phyloP scores from a whole-genome alignment of 2,329 filamentous ascomycete genomes.

The Aspergillus costaricaensis region DNA sequence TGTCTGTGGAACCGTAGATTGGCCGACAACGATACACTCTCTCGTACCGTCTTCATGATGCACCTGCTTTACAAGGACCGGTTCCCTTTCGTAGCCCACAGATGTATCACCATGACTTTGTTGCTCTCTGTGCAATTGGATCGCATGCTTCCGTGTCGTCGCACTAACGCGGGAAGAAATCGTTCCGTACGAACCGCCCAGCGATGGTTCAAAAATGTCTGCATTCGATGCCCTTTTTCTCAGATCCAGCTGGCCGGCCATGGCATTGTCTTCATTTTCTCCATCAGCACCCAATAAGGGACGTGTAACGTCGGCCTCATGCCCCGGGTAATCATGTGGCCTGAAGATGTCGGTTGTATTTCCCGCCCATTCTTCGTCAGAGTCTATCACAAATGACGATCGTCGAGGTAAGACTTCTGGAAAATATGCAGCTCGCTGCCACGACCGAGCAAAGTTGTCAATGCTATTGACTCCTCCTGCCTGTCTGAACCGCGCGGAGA shows the following conservation, averaged over 20 bases:
- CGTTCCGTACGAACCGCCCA: constrained; percentile 64
- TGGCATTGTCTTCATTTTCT: constrained; percentile 27
- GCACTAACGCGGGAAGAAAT: constrained; percentile 60
- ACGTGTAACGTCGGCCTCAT: constrained; percentile 31
- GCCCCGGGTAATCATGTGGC: constrained; percentile 23
- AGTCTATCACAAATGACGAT: constrained; percentile 67
- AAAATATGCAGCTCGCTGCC: constrained; percentile 87
- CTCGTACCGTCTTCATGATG: constrained; percentile 82
- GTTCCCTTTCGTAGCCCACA: constrained; percentile 64
- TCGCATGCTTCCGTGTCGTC: constrained; percentile 58
- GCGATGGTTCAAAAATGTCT: constrained; percentile 52
- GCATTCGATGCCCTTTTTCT: constrained; percentile 23
- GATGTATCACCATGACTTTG: constrained; percentile 46
- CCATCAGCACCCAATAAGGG: constrained; percentile 34
- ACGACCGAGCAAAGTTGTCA: constrained; percentile 88
- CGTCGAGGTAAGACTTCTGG: constrained; percentile 81
- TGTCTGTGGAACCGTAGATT: constrained; percentile 93
- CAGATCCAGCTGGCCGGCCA: constrained; percentile 16
- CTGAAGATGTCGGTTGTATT: constrained; percentile 24
- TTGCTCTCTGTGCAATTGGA: constrained; percentile 56
- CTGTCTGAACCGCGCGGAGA: constrained; percentile 57
- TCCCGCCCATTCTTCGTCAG: constrained; percentile 49
- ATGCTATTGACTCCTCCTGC: constrained; percentile 92
- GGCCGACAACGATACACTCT: constrained; percentile 81
- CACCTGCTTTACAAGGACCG: constrained; percentile 83